Evolutionary conservation across 2,329 filamentous ascomycete species (phyloP), one percentile per base, ranked within the genome.

Genomic region (Tolypocladium sp.): DNA sequence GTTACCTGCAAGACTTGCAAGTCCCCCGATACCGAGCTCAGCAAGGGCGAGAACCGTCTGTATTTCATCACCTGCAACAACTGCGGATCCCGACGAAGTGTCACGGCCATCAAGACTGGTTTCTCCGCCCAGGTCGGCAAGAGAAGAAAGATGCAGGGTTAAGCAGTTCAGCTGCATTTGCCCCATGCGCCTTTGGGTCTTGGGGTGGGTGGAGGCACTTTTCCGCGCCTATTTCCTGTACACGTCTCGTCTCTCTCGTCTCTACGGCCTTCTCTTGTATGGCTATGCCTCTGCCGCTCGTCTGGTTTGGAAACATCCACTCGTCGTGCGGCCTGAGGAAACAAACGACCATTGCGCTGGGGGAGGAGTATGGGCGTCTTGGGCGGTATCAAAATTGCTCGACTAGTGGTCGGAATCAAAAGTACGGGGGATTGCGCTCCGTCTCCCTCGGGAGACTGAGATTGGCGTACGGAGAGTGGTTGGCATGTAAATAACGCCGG

Each of bases 101-200:
- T 97, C 74, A 91, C 91, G 62, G 92, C 94, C 67, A 99, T 99
- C 89, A 99, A 99, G 88, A 96, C 92, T 63, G 94, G 94, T 92
- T 99, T 99, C 92, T 95, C 92, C 71, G 94, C 94, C 76, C 94
- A 97, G 80, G 90, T 99, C 76, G 94, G 94, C 76, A 97, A 97
- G 89, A 89, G 94, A 84, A 94, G 87, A 83, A 95, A 95, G 85
- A 89, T 92, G 81, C 85, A 91, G 76, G 89, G 83, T 76, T 95
- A 92, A 82, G 63, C 60, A 60, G 12, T 40, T 41, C 59, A 55
- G 41, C 62, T 51, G 55, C 53, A 60, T 59, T 35, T 52, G 49
- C 22, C 44, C 37, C 35, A 25, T 44, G n/a, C 20, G 27, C 35
- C n/a, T 40, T 37, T 27, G 42, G 30, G 55, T 33, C 25, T 42